Conservation (phyloP, 148 eudicot species). For the Vaccinium myrtillus region DNA sequence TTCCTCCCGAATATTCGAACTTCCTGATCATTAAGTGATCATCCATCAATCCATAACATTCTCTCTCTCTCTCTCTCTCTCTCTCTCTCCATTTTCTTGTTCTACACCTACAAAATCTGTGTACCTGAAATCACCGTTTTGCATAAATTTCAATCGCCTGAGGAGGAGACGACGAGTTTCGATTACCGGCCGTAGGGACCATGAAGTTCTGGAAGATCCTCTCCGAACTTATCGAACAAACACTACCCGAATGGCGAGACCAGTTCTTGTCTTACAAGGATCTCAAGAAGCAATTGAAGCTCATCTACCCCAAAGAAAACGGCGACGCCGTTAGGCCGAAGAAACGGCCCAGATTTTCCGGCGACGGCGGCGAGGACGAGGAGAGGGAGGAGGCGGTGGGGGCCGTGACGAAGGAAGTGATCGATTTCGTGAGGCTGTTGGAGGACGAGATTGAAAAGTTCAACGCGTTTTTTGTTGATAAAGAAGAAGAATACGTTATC, state of each 20-base stretch:
- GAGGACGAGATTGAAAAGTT: slow-evolving; percentile 69
- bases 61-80: not conserved
- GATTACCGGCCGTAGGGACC: not conserved
- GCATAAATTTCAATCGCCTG: too few species aligned
- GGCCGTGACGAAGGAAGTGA: slow-evolving; percentile 42
- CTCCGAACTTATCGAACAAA: slow-evolving; percentile 88
- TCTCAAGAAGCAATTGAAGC: slow-evolving; percentile 71
- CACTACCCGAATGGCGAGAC: slow-evolving; percentile 96
- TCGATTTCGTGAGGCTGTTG: slow-evolving; percentile 46
- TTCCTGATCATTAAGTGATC: too few species aligned
- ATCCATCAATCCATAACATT: not conserved
- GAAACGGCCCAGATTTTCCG: slow-evolving; percentile 41
- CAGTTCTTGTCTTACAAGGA: slow-evolving; percentile 90
- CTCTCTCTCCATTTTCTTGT: not conserved
- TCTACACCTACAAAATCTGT: not conserved
- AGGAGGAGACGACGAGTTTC: not conserved
- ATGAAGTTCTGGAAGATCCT: slow-evolving; percentile 93
- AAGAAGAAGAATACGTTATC: slow-evolving; percentile 69
- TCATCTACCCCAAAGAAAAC: slow-evolving; percentile 40
- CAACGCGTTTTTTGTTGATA: slow-evolving; percentile 58
- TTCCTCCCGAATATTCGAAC: not conserved
- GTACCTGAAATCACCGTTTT: too few species aligned
- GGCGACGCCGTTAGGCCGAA: slow-evolving; percentile 13
- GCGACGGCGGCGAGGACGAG: slow-evolving; percentile 7
- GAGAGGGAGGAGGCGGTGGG: slow-evolving; percentile 18